These are phyloP conservation scores for Roridomyces roridus DNA, from an alignment of 768 basidiomycete species.

Conservation along the genomic window DNA sequence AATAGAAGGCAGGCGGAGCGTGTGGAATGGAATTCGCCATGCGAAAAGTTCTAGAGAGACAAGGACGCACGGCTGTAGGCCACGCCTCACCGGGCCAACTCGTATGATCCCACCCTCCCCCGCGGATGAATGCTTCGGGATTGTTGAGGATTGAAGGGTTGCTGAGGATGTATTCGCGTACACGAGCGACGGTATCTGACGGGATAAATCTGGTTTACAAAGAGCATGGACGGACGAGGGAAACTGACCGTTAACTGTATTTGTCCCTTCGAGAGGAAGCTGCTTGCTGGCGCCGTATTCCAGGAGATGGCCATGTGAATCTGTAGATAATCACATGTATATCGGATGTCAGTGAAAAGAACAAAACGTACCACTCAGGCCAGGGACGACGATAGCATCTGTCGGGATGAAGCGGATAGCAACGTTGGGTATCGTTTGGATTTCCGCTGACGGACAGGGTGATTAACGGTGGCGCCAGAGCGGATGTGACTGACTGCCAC, in stretches of 20 bases:
- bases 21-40: background rate
- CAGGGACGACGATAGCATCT: constrained; percentile 67
- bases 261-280: constrained; percentile 68
- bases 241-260: constrained; percentile 57
- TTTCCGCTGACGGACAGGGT: constrained; percentile 38
- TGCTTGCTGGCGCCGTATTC: constrained; percentile 76
- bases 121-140: constrained; percentile 72
- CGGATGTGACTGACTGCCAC: too few species aligned
- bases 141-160: constrained; percentile 63
- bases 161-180: constrained; percentile 59
- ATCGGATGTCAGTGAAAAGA: background rate
- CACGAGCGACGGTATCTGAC: too few species aligned
- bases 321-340: constrained; percentile 39
- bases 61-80: constrained; percentile 68
- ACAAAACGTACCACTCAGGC: constrained; percentile 61
- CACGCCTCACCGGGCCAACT: constrained; percentile 68
- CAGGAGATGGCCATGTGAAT: constrained; percentile 83
- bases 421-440: background rate
- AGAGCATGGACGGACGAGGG: background rate
- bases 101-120: constrained; percentile 95
- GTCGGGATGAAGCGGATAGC: constrained; percentile 23
- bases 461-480: too few species aligned
- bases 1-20: constrained; percentile 8
- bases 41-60: too few species aligned
- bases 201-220: too few species aligned